Conservation (phyloP, 73 alveolate genomes). For the Paramecium primaurelia region DNA sequence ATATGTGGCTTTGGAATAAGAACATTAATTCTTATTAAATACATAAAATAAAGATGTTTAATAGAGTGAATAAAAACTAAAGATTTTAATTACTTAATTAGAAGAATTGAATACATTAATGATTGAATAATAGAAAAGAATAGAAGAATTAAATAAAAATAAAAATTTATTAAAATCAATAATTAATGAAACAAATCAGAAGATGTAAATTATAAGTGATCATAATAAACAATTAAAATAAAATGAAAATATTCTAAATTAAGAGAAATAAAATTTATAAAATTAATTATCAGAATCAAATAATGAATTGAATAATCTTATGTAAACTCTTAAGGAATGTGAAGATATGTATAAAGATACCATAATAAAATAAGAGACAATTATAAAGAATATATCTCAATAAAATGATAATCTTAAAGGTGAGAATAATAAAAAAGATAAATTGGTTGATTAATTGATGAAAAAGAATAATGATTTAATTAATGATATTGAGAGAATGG, state of each 20-base stretch:
- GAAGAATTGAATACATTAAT: neutral
- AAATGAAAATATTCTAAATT: neutral
- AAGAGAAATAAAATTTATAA: constrained; percentile 8
- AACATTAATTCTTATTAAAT: neutral
- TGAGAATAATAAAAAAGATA: neutral
- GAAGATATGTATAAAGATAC: neutral
- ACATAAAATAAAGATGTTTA: neutral
- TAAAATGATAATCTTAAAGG: neutral
- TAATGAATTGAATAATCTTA: neutral
- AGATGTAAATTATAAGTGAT: neutral
- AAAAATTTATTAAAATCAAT: neutral
- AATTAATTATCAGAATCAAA: neutral
- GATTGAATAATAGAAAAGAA: neutral
- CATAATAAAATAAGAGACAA: neutral
- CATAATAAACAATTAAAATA: neutral
- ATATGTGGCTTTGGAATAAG: neutral
- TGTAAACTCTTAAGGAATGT: neutral
- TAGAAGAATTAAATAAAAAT: neutral
- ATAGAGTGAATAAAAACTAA: neutral
- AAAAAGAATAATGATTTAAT: neutral
- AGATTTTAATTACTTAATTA: neutral
- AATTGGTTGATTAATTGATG: neutral
- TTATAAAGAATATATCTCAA: neutral
- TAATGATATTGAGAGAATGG: neutral
- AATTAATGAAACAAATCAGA: neutral